phyloP scores from a whole-genome alignment of 192 early-diverging fungal genomes.

The Dispira simplex region DNA sequence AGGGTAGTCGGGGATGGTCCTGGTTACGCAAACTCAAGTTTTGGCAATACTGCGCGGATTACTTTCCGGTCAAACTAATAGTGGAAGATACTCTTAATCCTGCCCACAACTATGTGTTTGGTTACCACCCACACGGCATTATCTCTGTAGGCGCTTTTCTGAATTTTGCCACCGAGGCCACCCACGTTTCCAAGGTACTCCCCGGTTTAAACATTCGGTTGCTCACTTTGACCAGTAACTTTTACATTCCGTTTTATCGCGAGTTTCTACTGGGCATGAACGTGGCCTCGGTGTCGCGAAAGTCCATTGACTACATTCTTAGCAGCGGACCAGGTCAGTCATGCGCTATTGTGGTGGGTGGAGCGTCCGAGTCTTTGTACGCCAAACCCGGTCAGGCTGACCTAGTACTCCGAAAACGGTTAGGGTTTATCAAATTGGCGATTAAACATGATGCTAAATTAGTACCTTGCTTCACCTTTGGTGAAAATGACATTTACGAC shows the following conservation, averaged over 20 bases:
- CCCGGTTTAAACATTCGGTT: slow-evolving; percentile 66
- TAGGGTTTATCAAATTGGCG: slow-evolving; percentile 87
- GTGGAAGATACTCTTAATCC: slow-evolving; percentile 80
- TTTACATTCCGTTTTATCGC: slow-evolving; percentile 72
- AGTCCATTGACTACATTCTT: slow-evolving; percentile 65
- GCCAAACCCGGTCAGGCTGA: slow-evolving; percentile 47
- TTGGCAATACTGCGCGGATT: slow-evolving; percentile 69
- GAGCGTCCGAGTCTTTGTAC: slow-evolving; percentile 67
- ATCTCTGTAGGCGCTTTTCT: slow-evolving; percentile 68
- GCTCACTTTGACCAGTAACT: slow-evolving; percentile 71
- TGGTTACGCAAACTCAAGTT: slow-evolving; percentile 29
- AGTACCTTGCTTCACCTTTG: slow-evolving; percentile 85
- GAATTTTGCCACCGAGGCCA: slow-evolving; percentile 71
- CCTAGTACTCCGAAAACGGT: slow-evolving; percentile 57
- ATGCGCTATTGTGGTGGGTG: slow-evolving; percentile 80
- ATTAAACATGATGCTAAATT: slow-evolving; percentile 58
- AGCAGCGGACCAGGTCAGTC: slow-evolving; percentile 44
- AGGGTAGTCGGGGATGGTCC: slow-evolving; percentile 50
- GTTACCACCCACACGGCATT: slow-evolving; percentile 83
- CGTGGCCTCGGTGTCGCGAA: slow-evolving; percentile 54
- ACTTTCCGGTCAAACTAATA: slow-evolving; percentile 63
- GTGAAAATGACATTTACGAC: slow-evolving; percentile 84
- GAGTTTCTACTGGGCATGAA: slow-evolving; percentile 70
- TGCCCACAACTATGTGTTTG: slow-evolving; percentile 75
- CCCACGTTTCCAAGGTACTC: slow-evolving; percentile 51